Evolutionary conservation across 805 yeast species (phyloP).

Genomic region (Candida insectalens): DNA sequence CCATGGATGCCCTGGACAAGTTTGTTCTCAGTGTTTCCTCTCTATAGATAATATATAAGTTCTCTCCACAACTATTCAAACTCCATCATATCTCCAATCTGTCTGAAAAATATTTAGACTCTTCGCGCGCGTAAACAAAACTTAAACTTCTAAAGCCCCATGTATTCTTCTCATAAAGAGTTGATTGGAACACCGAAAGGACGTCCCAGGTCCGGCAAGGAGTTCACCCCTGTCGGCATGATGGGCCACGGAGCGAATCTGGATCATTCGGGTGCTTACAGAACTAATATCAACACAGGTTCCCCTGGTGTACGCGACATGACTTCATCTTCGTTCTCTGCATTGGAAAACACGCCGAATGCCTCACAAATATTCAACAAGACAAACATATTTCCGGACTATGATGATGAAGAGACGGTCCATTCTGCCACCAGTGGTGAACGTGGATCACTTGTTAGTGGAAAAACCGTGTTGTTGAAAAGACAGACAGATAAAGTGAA

Average conservation of each 20-base stretch:
- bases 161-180: too few species aligned
- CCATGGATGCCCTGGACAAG: constrained; percentile 44
- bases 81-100: too few species aligned
- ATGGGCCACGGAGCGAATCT: constrained; percentile 9
- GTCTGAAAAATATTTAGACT: too few species aligned
- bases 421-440: neutral
- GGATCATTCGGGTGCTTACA: constrained; percentile 10
- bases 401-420: constrained; percentile 9
- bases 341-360: neutral
- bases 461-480: constrained; percentile 15
- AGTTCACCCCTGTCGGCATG: constrained; percentile 35
- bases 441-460: constrained; percentile 8
- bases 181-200: too few species aligned
- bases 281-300: constrained; percentile 8
- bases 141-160: too few species aligned
- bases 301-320: constrained; percentile 6
- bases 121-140: too few species aligned
- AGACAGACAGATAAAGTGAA: constrained; percentile 19
- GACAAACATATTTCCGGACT: constrained; percentile 17
- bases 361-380: constrained; percentile 8
- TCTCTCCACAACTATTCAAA: too few species aligned
- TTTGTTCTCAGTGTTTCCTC: constrained; percentile 35
- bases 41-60: constrained; percentile 1
- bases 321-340: constrained; percentile 1
- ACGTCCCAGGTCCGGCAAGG: too few species aligned